These are phyloP conservation scores for Mycena polygramma DNA, from an alignment of 768 basidiomycete genomes.

Conservation along the genomic window DNA sequence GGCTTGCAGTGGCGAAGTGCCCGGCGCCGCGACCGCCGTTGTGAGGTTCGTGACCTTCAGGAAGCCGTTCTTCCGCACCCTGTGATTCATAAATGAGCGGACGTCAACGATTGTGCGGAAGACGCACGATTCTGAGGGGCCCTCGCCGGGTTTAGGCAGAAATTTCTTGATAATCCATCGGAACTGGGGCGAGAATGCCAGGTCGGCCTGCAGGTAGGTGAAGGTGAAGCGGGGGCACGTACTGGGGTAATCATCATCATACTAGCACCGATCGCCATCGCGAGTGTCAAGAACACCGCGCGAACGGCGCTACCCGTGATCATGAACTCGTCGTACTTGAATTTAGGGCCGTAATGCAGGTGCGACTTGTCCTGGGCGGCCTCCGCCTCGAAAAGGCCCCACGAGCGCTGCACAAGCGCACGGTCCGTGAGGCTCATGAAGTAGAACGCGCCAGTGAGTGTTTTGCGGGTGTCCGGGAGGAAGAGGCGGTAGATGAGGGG, in stretches of 20 bases:
- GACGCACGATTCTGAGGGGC: slow-evolving; percentile 75
- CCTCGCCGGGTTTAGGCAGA: slow-evolving; percentile 67
- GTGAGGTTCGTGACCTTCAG: slow-evolving; percentile 80
- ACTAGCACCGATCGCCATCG: slow-evolving; percentile 49
- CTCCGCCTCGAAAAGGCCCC: slow-evolving; percentile 57
- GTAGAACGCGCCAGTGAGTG: slow-evolving; percentile 52
- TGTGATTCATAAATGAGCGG: slow-evolving; percentile 41
- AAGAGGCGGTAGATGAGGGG: slow-evolving; percentile 53
- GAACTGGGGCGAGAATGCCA: slow-evolving; percentile 50
- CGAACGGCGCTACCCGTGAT: slow-evolving; percentile 53
- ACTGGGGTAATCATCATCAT: slow-evolving; percentile 58
- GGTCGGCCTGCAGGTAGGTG: no score
- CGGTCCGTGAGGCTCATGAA: slow-evolving; percentile 58
- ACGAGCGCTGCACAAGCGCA: slow-evolving; percentile 61
- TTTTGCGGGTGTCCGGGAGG: slow-evolving; percentile 51
- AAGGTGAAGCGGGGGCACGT: slow-evolving; percentile 31
- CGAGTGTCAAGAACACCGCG: slow-evolving; percentile 56
- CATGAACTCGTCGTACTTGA: slow-evolving; percentile 83
- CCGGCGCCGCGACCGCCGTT: slow-evolving; percentile 62
- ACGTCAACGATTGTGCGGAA: not conserved
- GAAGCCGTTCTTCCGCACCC: slow-evolving; percentile 70
- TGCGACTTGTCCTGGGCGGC: slow-evolving; percentile 43
- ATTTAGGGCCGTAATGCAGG: slow-evolving; percentile 72
- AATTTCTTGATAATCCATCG: slow-evolving; percentile 69
- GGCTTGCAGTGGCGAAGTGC: slow-evolving; percentile 56